Conservation (phyloP, 2,329 filamentous ascomycete genomes). For the Penicillium corylophilum region DNA sequence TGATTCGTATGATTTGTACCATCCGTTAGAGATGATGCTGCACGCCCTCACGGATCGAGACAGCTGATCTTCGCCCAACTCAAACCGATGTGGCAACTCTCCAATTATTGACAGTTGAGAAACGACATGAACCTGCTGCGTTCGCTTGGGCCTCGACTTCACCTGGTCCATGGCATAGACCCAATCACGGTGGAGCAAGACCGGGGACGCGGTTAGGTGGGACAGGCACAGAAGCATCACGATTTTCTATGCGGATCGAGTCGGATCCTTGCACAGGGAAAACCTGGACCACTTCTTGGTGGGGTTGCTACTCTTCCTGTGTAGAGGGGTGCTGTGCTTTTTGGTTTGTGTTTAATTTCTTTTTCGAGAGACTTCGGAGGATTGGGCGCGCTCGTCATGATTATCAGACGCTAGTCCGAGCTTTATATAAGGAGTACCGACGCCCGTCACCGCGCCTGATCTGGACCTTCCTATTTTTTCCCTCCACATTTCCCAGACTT, state of each 20-base stretch:
- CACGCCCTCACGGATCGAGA: constrained; percentile 2
- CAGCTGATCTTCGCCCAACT: constrained; percentile 5
- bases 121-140: not conserved
- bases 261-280: constrained; percentile 26
- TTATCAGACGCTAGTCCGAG: constrained; percentile 26
- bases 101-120: not conserved
- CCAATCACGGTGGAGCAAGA: constrained; percentile 23
- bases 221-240: constrained; percentile 29
- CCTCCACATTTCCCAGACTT: not conserved
- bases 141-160: not conserved
- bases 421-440: constrained; percentile 26
- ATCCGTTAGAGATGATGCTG: constrained; percentile 1
- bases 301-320: not conserved
- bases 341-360: constrained; percentile 1
- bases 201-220: constrained; percentile 25
- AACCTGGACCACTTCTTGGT: constrained; percentile 10
- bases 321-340: not conserved
- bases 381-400: constrained; percentile 25
- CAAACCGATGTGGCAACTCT: not conserved
- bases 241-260: constrained; percentile 27
- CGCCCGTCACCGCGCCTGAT: constrained; percentile 13
- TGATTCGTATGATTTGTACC: not conserved
- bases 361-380: constrained; percentile 6
- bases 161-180: not conserved
- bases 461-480: constrained; percentile 7